Evolutionary conservation across 768 basidiomycete species (phyloP).

Genomic region (Termitomyces titanicus): DNA sequence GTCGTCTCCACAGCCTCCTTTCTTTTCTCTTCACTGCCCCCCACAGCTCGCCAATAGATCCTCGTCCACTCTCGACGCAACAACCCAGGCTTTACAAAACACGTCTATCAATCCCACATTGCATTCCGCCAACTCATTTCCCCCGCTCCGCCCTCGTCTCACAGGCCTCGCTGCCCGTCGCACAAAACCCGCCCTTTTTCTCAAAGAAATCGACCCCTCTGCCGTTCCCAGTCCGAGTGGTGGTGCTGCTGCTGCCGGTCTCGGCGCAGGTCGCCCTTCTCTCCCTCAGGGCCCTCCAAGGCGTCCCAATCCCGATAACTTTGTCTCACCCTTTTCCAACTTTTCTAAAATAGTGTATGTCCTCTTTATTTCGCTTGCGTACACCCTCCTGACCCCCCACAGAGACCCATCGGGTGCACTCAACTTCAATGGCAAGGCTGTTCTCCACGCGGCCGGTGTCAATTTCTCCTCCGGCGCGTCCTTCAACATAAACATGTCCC

Average conservation of each 20-base stretch:
- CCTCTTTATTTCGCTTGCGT: background rate
- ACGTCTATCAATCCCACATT: conserved; percentile 7
- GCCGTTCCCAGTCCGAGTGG: conserved; percentile 41
- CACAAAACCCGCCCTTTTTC: conserved; percentile 52
- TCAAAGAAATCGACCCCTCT: conserved; percentile 57
- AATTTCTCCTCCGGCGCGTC: conserved; percentile 87
- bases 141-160: conserved; percentile 16
- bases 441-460: conserved; percentile 83
- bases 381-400: conserved; percentile 4
- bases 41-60: conserved; percentile 29
- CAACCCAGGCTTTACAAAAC: conserved; percentile 18
- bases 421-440: conserved; percentile 90
- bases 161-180: conserved; percentile 42
- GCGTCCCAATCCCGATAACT: conserved; percentile 36
- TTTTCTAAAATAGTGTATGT: conserved; percentile 89
- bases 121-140: conserved; percentile 21
- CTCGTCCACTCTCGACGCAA: conserved; percentile 34
- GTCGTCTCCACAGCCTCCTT: conserved; percentile 8
- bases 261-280: conserved; percentile 65
- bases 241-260: conserved; percentile 60
- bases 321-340: conserved; percentile 83
- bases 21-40: background rate
- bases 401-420: conserved; percentile 97
- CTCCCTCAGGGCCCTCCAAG: conserved; percentile 36
- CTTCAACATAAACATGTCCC: conserved; percentile 92